These are phyloP conservation scores for Fusarium metavorans DNA, from an alignment of 2,329 filamentous ascomycete species.

Conservation along the genomic window DNA sequence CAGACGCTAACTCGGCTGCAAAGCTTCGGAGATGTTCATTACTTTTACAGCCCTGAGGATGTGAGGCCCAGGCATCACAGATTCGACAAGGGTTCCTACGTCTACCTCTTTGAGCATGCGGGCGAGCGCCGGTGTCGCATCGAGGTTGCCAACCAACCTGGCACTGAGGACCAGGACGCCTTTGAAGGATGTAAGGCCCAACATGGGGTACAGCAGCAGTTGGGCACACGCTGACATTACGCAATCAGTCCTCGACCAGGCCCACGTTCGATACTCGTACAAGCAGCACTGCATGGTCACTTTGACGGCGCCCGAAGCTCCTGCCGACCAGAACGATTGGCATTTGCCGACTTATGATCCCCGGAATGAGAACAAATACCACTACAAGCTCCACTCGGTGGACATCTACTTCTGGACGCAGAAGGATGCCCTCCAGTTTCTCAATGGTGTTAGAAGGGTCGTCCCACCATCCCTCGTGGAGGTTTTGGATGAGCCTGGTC, in stretches of 20 bases:
- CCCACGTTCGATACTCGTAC: constrained; percentile 77
- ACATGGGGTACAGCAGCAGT: constrained; percentile 12
- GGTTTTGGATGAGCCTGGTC: constrained; percentile 72
- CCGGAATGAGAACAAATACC: constrained; percentile 80
- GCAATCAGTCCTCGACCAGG: constrained; percentile 72
- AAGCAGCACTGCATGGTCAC: constrained; percentile 79
- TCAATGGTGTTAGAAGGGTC: constrained; percentile 75
- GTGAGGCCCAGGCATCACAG: constrained; percentile 80
- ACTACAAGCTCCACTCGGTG: constrained; percentile 80
- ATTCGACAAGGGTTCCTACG: constrained; percentile 83
- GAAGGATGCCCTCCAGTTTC: constrained; percentile 76
- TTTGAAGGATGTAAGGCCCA: constrained; percentile 76
- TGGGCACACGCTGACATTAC: constrained; percentile 21
- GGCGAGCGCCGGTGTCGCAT: constrained; percentile 75
- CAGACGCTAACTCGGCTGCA: constrained; percentile 17
- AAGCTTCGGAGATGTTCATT: constrained; percentile 84
- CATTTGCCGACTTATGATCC: constrained; percentile 80
- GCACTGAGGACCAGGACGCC: constrained; percentile 81
- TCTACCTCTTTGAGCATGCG: constrained; percentile 83
- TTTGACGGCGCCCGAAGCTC: constrained; percentile 68
- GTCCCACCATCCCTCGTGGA: constrained; percentile 71
- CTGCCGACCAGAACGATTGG: constrained; percentile 72
- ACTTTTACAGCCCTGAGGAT: constrained; percentile 78
- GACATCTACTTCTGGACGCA: constrained; percentile 86
- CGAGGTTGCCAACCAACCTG: constrained; percentile 81